Conservation (phyloP, 2,329 filamentous ascomycete species). For the Nothophaeocryptopus gaeumannii region DNA sequence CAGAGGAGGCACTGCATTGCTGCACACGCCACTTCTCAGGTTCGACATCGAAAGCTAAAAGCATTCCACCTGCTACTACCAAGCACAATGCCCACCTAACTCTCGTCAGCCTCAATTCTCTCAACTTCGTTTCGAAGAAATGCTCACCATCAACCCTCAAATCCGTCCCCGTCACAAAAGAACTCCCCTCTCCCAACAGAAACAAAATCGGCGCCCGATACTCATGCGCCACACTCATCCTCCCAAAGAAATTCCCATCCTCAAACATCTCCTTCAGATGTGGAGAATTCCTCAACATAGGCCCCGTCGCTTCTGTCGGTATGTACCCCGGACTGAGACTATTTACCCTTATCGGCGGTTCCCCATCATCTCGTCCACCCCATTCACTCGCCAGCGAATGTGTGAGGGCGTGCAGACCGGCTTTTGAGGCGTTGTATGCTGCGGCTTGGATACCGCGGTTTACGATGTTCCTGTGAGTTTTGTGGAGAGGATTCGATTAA, state of each 20-base stretch:
- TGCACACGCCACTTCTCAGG: no score
- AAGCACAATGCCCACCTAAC: no score
- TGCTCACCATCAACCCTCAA: conserved; percentile 6
- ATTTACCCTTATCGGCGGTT: conserved; percentile 7
- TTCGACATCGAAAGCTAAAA: no score
- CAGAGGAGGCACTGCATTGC: no score
- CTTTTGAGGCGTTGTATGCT: conserved; percentile 54
- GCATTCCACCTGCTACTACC: no score
- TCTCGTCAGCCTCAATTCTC: no score
- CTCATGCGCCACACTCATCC: conserved; percentile 8
- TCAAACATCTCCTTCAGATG: background rate
- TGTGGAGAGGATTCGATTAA: conserved; percentile 35
- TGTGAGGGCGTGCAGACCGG: conserved; percentile 51
- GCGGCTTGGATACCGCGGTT: conserved; percentile 41
- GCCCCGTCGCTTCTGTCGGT: background rate
- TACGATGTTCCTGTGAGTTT: conserved; percentile 33
- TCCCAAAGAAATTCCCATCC: conserved; percentile 8
- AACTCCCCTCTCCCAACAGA: conserved; percentile 3
- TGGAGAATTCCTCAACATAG: background rate
- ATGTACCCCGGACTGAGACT: conserved; percentile 10
- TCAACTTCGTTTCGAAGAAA: no score
- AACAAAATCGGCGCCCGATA: conserved; percentile 7
- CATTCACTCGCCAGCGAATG: conserved; percentile 53
- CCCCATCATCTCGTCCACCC: conserved; percentile 29
- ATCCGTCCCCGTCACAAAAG: conserved; percentile 9